Conservation (phyloP, 2,329 filamentous ascomycete genomes). For the Beauveria sp. region DNA sequence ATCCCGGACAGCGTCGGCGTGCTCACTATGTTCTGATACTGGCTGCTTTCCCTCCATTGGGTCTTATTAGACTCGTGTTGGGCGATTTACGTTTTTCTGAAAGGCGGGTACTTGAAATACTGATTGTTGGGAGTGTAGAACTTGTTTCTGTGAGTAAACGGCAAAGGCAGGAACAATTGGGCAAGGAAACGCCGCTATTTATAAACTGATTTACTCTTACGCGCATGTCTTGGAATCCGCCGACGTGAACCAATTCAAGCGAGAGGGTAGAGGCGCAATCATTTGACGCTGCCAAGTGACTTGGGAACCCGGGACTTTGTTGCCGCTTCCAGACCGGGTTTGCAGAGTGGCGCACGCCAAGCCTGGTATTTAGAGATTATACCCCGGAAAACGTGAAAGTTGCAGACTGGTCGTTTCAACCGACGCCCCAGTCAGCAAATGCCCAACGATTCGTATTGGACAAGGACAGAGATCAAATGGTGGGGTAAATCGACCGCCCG, state of each 20-base stretch:
- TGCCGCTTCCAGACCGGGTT: not conserved
- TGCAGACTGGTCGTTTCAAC: not conserved
- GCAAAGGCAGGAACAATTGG: not conserved
- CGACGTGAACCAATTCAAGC: not conserved
- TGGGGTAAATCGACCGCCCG: no score
- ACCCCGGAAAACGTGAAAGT: not conserved
- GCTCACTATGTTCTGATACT: not conserved
- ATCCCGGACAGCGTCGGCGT: not conserved
- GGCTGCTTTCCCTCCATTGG: not conserved
- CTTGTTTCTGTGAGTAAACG: not conserved
- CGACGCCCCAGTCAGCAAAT: no score
- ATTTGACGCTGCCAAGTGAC: not conserved
- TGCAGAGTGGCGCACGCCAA: not conserved
- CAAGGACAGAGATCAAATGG: no score
- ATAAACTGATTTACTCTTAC: not conserved
- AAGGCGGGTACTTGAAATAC: not conserved
- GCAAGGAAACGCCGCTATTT: not conserved
- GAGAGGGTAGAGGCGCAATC: no score
- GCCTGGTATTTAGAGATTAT: not conserved
- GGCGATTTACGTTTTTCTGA: not conserved
- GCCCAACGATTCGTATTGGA: no score
- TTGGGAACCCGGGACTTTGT: not conserved
- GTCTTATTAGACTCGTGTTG: not conserved
- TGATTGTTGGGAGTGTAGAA: not conserved
- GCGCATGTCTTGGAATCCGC: not conserved